Conservation (phyloP, 805 yeast genomes). For the Myxozyma neglecta region DNA sequence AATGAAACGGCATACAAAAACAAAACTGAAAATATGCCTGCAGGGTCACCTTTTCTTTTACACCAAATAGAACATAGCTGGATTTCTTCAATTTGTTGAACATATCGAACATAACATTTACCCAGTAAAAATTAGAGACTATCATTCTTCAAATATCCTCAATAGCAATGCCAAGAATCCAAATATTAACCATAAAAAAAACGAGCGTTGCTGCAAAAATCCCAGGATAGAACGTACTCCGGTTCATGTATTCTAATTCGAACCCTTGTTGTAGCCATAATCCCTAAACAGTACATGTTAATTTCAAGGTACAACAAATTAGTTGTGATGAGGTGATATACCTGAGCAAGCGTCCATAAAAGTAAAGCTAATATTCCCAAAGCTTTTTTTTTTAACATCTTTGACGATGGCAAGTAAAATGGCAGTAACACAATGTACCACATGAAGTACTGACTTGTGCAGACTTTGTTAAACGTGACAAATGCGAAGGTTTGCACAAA, state of each 20-base stretch:
- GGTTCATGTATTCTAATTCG: constrained; percentile 76
- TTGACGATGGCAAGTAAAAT: constrained; percentile 51
- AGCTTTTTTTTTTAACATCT: constrained; percentile 22
- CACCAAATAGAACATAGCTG: too few species aligned
- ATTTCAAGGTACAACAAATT: neutral
- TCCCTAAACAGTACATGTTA: constrained; percentile 49
- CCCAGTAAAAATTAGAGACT: neutral
- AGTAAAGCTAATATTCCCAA: constrained; percentile 47
- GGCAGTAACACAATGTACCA: constrained; percentile 92
- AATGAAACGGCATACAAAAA: too few species aligned
- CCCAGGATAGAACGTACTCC: constrained; percentile 59
- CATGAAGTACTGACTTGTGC: constrained; percentile 92
- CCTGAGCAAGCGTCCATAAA: constrained; percentile 60
- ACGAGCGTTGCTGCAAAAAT: constrained; percentile 55
- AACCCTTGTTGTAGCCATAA: constrained; percentile 80
- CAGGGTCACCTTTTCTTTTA: too few species aligned
- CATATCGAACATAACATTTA: too few species aligned
- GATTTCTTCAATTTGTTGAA: too few species aligned
- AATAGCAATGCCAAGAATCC: constrained; percentile 59
- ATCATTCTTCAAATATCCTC: constrained; percentile 40
- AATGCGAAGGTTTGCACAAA: constrained; percentile 80
- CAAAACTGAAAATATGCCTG: too few species aligned
- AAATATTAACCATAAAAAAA: constrained; percentile 64
- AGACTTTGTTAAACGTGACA: constrained; percentile 75
- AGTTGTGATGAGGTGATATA: neutral